These are phyloP conservation scores for Amanita exitialis DNA, from an alignment of 768 basidiomycete genomes.

Conservation along the genomic window DNA sequence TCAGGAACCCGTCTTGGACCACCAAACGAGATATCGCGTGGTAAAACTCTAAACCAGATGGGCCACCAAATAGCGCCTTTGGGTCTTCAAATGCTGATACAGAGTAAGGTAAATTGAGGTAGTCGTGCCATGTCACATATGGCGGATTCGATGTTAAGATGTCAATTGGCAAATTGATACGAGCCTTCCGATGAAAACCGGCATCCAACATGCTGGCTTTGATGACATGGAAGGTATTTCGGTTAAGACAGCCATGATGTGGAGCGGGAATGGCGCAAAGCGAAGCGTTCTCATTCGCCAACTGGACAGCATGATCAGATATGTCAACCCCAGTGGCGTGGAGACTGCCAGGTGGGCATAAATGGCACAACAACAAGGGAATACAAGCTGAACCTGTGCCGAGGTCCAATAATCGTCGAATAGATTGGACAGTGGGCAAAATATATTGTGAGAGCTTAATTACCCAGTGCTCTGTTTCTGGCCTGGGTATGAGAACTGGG, in stretches of 20 bases:
- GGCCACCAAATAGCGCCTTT: constrained; percentile 72
- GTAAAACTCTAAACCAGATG: constrained; percentile 53
- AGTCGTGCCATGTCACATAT: constrained; percentile 69
- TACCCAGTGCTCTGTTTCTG: constrained; percentile 88
- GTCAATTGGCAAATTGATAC: constrained; percentile 48
- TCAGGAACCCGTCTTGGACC: constrained; percentile 39
- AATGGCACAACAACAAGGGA: constrained; percentile 69
- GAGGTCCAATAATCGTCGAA: constrained; percentile 63
- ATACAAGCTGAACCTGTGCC: constrained; percentile 94
- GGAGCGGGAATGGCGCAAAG: constrained; percentile 26
- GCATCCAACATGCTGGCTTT: constrained; percentile 34
- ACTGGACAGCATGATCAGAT: constrained; percentile 43
- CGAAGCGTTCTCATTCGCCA: constrained; percentile 40
- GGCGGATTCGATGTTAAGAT: constrained; percentile 81
- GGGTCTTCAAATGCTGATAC: constrained; percentile 78
- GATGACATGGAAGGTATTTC: constrained; percentile 31
- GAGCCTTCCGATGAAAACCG: constrained; percentile 26
- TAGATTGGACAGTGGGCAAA: constrained; percentile 21
- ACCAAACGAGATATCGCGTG: constrained; percentile 58
- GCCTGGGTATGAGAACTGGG: constrained; percentile 88
- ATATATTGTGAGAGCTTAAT: constrained; percentile 45
- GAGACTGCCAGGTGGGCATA: constrained; percentile 45
- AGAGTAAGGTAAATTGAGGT: constrained; percentile 48
- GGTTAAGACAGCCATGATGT: constrained; percentile 12
- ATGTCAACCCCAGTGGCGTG: constrained; percentile 61